Evolutionary conservation across 306 rosid genomes (phyloP).

Genomic region (Cucurbita maxima): DNA sequence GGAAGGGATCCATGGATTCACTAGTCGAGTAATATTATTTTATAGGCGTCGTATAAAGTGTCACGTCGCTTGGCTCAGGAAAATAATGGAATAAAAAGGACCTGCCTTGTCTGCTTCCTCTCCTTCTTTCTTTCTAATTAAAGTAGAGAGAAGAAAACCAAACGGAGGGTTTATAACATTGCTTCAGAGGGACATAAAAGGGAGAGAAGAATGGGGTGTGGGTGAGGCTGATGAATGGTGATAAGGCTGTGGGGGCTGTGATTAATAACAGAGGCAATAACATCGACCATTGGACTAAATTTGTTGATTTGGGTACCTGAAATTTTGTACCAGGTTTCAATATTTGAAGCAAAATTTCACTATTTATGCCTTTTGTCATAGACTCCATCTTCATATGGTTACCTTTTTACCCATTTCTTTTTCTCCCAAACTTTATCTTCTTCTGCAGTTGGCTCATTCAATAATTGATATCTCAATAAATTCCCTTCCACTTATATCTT

Average conservation of each 20-base stretch:
- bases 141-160: constrained; percentile 5
- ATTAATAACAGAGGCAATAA: neutral
- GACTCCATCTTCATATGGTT: neutral
- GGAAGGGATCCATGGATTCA: neutral
- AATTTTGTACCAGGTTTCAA: neutral
- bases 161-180: neutral
- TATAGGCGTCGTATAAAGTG: constrained; percentile 3
- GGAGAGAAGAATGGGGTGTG: neutral
- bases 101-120: constrained; percentile 7
- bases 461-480: neutral
- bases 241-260: neutral
- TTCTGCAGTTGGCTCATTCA: neutral
- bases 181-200: neutral
- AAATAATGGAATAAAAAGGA: constrained; percentile 11
- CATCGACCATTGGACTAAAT: neutral
- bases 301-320: constrained; percentile 1
- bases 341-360: neutral
- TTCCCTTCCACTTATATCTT: neutral
- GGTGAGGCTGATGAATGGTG: constrained; percentile 2
- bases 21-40: neutral
- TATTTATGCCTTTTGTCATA: neutral
- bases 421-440: neutral
- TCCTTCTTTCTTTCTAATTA: neutral
- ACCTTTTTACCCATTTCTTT: neutral
- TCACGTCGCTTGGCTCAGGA: constrained; percentile 9